These are phyloP conservation scores for Termitomyces sp. DNA, from an alignment of 768 basidiomycete genomes.

Conservation along the genomic window DNA sequence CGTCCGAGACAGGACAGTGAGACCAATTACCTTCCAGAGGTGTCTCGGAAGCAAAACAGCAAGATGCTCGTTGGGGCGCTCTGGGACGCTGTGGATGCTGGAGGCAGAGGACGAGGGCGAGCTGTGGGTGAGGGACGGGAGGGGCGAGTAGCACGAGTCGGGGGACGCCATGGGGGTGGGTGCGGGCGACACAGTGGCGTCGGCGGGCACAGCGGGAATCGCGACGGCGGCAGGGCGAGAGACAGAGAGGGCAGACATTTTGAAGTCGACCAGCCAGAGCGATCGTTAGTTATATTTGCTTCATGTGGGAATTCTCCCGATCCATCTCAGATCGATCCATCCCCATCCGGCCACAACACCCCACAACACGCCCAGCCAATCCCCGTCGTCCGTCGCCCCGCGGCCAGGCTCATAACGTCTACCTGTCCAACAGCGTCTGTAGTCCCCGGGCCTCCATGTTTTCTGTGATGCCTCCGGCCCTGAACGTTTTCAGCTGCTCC, in stretches of 20 bases:
- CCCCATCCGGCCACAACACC: background rate
- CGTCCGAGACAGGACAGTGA: slow-evolving; percentile 1
- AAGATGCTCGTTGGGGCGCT: slow-evolving; percentile 63
- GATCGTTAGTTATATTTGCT: slow-evolving; percentile 8
- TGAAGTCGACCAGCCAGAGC: background rate
- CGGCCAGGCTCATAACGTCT: slow-evolving; percentile 3
- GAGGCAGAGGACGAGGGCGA: slow-evolving; percentile 28
- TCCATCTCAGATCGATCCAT: background rate
- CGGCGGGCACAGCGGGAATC: background rate
- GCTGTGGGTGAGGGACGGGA: slow-evolving; percentile 23
- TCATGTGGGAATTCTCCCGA: slow-evolving; percentile 1
- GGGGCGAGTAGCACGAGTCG: slow-evolving; percentile 18
- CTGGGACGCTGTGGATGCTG: slow-evolving; percentile 20
- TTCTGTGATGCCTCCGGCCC: background rate
- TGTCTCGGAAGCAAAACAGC: slow-evolving; percentile 65
- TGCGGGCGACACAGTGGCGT: slow-evolving; percentile 2
- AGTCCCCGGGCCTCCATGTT: background rate
- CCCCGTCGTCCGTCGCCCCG: background rate
- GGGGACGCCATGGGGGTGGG: slow-evolving; percentile 10
- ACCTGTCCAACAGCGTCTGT: slow-evolving; percentile 6
- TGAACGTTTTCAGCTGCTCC: background rate
- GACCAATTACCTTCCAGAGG: slow-evolving; percentile 64
- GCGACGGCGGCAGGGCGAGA: slow-evolving; percentile 8
- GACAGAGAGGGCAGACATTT: slow-evolving; percentile 21
- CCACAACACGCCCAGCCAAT: background rate